A percentile compares a stretch with the other conserved stretches of the same genome.
Evolutionary conservation across 495 filamentous ascomycete genomes (phyloP).

Genomic region (Hypoxylon perforatum): DNA sequence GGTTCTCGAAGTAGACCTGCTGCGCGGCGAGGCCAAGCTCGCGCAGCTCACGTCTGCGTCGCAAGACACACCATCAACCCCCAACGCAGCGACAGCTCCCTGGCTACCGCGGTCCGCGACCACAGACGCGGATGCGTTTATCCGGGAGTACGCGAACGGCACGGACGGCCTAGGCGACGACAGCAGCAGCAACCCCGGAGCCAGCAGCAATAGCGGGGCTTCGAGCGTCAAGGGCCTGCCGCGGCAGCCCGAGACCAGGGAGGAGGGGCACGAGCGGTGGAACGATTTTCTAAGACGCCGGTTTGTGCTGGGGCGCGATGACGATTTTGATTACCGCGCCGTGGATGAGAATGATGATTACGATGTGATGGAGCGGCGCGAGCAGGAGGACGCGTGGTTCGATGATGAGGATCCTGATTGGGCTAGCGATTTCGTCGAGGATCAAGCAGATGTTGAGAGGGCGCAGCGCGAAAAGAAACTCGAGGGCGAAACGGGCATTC

Average conservation of each 20-base stretch:
- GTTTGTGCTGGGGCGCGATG: constrained; percentile 77
- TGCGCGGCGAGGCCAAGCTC: constrained; percentile 78
- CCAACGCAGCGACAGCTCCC: background rate
- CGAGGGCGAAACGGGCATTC: constrained; percentile 79
- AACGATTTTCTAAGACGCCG: constrained; percentile 71
- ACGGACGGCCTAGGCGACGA: constrained; percentile 21
- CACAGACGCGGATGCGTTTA: constrained; percentile 29
- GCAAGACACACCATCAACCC: background rate
- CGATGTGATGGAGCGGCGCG: constrained; percentile 71
- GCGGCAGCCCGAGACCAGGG: constrained; percentile 60
- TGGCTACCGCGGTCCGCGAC: constrained; percentile 32
- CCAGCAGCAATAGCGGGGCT: constrained; percentile 30
- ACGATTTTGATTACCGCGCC: constrained; percentile 76
- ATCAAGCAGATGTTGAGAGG: constrained; percentile 63
- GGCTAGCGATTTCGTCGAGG: constrained; percentile 67
- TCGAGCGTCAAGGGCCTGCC: constrained; percentile 67
- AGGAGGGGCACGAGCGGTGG: constrained; percentile 76
- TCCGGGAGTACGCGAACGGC: constrained; percentile 36
- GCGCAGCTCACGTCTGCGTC: constrained; percentile 61
- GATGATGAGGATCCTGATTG: constrained; percentile 78
- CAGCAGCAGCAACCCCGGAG: background rate
- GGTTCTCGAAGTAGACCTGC: constrained; percentile 74
- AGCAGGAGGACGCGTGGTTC: constrained; percentile 75
- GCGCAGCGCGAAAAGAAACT: constrained; percentile 51
- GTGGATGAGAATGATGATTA: constrained; percentile 78